Base-by-base conservation (phyloP, 495 filamentous ascomycete species). In the Collariella sp. region DNA sequence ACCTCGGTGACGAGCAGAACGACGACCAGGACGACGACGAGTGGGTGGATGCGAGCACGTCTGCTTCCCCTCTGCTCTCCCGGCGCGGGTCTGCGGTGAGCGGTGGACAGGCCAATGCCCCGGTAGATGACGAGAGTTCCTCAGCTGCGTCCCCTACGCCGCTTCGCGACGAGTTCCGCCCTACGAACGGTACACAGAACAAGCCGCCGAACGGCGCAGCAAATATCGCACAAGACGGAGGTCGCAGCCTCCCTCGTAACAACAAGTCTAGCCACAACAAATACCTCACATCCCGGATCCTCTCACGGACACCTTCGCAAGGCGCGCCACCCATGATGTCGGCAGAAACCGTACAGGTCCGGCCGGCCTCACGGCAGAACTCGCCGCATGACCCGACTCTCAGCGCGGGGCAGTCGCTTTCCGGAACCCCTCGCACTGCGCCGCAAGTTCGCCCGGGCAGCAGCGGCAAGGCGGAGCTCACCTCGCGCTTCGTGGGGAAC, bases 251-350 rank as follows among this genome's bases (percentile, higher is more conserved):
- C 2, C 51, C 56, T 19, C 63, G 60, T 47, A 65, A 67, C 54
- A 66, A 67, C 55, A 66, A 58, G 7, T 54, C 62, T 15, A 63
- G 62, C 10, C 69, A 68, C 36, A 73, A 69, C 26, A 67, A 77
- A 49, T 72, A 74, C 38, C 74, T 84, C 52, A 84, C 81, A 15
- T 75, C 79, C 3, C 70, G 80, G 44, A 67, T 85, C 18, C 71
- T 85, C 5, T 76, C 82, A 61, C 73, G 81, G 46, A 73, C 70
- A 29, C 72, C 76, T 7, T 79, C 77, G 10, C 71, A 79, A 38
- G 74, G 78, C 55, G 76, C 77, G 19, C 75, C 79, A 13, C 82
- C 82, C 40, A 76, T 78, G 60, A 82, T 82, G 77, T 80, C 79
- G 26, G 58, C 73, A 49, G 71, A 82, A 55, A 78, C 73, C 13